Evolutionary conservation across 192 early-diverging fungal species (phyloP), one percentile per base, ranked within the genome.

Genomic region (Rhizoclosmatium globosum): DNA sequence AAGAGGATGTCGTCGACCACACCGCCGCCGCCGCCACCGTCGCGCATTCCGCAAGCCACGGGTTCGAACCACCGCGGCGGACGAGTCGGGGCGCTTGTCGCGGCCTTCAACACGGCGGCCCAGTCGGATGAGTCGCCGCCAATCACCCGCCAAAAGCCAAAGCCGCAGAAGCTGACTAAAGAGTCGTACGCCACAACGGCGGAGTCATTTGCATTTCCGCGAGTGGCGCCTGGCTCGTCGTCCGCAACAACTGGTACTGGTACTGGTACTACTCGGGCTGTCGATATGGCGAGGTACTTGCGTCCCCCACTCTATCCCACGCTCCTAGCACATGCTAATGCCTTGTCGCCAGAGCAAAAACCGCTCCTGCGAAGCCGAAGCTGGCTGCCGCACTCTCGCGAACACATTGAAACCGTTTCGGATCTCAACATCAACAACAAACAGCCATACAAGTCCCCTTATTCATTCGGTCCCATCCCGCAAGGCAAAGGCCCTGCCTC

Each of bases 71-170:
- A n/a, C n/a, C n/a, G n/a, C n/a, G 69, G 69, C 53, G 67, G 67
- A 3, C 47, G 53, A 56, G 69, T 71, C 69, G 69, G 69, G 6
- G 69, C 69, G n/a, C 69, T 71, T 31, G 69, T 71, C 3, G 69
- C 69, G 46, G 69, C 69, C 11, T 71, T 71, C 69, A 71, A 71
- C 69, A 44, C 47, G 50, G 69, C 46, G 43, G 69, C 69, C 7
- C 41, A 47, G 4, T 47, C 69, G 3, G n/a, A 44, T 3, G 9
- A 11, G 7, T 3, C 3, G 69, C 47, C 47, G 45, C 47, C 4
- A 3, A 71, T 9, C n/a, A 11, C 4, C 4, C 4, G 44, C 3
- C 6, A 21, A 21, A 21, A 21, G 61, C 61, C 61, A 64, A 9
- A 4, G 61, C 6, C 66, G 43, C 4, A 11, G 4, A 15, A 17